Base-by-base conservation (phyloP, 192 early-diverging fungal species). In the Podila clonocystis region DNA sequence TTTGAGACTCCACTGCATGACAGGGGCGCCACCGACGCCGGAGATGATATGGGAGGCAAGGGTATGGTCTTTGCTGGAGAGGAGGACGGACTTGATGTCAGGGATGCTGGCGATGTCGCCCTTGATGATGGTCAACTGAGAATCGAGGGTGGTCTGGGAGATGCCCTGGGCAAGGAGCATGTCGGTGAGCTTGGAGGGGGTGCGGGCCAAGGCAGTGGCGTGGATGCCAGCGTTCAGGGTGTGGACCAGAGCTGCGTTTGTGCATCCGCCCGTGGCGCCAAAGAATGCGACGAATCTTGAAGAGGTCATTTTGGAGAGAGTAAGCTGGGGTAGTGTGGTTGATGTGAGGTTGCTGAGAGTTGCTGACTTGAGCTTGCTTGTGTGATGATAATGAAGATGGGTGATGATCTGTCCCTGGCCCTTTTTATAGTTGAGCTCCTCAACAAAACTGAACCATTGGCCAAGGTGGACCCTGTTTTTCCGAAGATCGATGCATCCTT, bases 11-110 rank as follows among this genome's bases (percentile, higher is more conserved):
- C 34, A 24, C 6, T 38, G 58, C 55, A 66, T 52, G 49, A 62
- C 34, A 12, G 75, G 68, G 12, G 75, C 45, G 4, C 63, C 75
- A 28, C 75, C 75, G 75, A 78, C 60, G 17, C 75, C 75, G n/a
- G 68, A 78, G 49, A 78, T 66, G 58, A 78, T 78, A 9, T 78
- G 75, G 2, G 68, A 70, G 9, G 75, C 75, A n/a, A 78, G 24
- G 34, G 11, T 45, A 4, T 45, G 33, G 29, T 65, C 49, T 28
- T 66, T 71, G 58, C 34, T 70, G 31, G 58, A 65, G 62, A 61
- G 24, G 29, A 78, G 34, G 26, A 63, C 68, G 57, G 19, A 38
- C 60, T 78, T 78, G 75, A 78, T 71, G 48, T 63, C 58, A 26
- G 45, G 9, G 2, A 71, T 24, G 48, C 70, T 59, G 22, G 64